phyloP scores from a whole-genome alignment of 352 stramenopile species.

The Globisporangium barbulae region DNA sequence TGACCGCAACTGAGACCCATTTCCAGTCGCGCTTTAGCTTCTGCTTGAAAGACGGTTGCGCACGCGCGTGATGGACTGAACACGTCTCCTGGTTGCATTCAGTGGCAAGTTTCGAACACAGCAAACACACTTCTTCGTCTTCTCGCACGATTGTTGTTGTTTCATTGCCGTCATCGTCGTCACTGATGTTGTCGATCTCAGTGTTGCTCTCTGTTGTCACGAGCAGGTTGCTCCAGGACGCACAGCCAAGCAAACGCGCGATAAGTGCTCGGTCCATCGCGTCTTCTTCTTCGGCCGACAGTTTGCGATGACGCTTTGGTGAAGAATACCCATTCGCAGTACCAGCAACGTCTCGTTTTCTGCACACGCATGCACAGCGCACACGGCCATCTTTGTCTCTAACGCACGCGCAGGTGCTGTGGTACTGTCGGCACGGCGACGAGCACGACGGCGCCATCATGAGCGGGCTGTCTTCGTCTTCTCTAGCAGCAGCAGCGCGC shows the following conservation, averaged over 20 bases:
- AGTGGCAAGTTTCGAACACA: neutral
- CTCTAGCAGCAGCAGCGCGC: neutral
- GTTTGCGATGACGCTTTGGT: neutral
- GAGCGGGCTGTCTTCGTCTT: neutral
- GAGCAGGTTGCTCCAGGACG: slow-evolving; percentile 6
- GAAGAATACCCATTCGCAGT: neutral
- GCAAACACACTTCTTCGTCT: slow-evolving; percentile 3
- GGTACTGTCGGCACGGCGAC: slow-evolving; percentile 3
- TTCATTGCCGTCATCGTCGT: neutral
- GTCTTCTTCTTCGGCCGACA: neutral
- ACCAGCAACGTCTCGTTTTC: neutral
- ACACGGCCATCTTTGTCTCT: neutral
- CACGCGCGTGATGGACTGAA: neutral
- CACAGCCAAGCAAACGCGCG: slow-evolving; percentile 9
- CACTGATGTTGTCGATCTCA: neutral
- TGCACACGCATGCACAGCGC: neutral
- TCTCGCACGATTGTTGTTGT: neutral
- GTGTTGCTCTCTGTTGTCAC: neutral
- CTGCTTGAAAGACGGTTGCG: neutral
- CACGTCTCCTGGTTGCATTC: neutral
- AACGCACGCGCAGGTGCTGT: slow-evolving; percentile 3
- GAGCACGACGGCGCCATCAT: slow-evolving; percentile 7
- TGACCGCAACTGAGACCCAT: neutral
- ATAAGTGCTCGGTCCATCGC: slow-evolving; percentile 4
- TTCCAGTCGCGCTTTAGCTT: slow-evolving; percentile 11